Conservation (phyloP, 176 grass and related monocot species). For the Rhipidocladum racemiflorum region DNA sequence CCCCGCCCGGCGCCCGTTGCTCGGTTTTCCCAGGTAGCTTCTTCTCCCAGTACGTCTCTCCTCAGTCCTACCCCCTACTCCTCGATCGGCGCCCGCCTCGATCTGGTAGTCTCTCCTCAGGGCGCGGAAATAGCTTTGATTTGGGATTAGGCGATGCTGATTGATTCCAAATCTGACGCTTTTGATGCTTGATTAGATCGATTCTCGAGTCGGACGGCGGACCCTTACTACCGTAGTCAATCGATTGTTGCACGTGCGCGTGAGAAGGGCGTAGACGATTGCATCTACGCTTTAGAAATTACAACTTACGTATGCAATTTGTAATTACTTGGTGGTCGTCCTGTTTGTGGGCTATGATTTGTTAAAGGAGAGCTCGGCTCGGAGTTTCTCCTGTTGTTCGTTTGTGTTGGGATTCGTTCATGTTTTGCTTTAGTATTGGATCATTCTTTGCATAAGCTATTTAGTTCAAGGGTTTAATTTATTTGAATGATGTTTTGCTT, state of each 20-base stretch:
- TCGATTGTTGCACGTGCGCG: neutral
- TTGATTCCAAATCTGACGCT: neutral
- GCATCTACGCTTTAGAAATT: neutral
- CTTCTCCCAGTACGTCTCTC: conserved; percentile 50
- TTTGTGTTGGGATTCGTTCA: neutral
- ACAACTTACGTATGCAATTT: neutral
- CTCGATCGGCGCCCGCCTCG: too few species aligned
- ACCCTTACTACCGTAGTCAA: neutral
- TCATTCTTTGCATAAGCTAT: neutral
- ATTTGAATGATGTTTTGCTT: neutral
- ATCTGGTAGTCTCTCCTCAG: neutral
- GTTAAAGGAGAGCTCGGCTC: neutral
- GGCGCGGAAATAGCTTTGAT: neutral
- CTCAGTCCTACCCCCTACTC: neutral
- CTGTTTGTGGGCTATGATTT: neutral
- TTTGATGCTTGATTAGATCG: neutral
- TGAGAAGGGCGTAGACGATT: too few species aligned
- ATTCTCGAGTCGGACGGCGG: neutral
- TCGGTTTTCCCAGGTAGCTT: too few species aligned
- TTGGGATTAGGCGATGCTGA: neutral
- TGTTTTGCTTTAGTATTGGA: neutral
- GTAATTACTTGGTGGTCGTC: neutral
- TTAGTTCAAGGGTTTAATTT: neutral
- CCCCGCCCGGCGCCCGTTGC: too few species aligned
- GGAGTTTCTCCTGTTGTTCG: neutral